Evolutionary conservation across 805 yeast species (phyloP), one percentile per base, ranked within the genome.

Genomic region (Yarrowia sp.): DNA sequence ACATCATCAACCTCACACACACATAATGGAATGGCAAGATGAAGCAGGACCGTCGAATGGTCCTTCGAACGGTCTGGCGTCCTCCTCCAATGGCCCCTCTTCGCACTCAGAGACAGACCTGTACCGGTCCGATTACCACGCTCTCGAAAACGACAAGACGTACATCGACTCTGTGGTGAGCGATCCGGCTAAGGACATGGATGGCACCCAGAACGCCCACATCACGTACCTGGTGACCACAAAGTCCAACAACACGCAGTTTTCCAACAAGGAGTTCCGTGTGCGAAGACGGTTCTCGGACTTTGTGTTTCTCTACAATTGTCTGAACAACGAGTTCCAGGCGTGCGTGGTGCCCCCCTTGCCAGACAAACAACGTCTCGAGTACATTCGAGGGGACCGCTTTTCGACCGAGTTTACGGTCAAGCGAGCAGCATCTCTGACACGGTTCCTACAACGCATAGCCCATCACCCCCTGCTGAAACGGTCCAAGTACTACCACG

Each of bases 371-470:
- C 91, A 90, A 79, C 85, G 96, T 69, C 81, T 94, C 72, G 97
- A 94, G 76, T 94, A 95, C 77, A 83, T 94, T 65, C 92, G 96
- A 44, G 98, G 99, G 12, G 98, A 94, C 73, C 82, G 98, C 44
- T 94, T 94, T 76, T 87, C 94, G 34, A 82, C 85, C 14, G 92
- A 90, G 69, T 95, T 95, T 77, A 94, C 97, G 0, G 81, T 83
- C 69, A 90, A 91, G 75, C 81, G 99, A 72, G 88, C 96, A 3
- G 86, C 87, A 56, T 90, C 97, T 4, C 80, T 94, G 52, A 86
- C 88, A 72, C 81, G 94, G 69, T 95, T 93, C 74, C 78, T 94
- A 61, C 80, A 84, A 70, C 85, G 96, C 69, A 81, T 94, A 8
- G 82, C 92, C 19, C 81, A 82, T 70, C 98, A 95, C 78, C 93